Conservation (phyloP, 768 basidiomycete genomes). For the Neoboletus brunneissimus region DNA sequence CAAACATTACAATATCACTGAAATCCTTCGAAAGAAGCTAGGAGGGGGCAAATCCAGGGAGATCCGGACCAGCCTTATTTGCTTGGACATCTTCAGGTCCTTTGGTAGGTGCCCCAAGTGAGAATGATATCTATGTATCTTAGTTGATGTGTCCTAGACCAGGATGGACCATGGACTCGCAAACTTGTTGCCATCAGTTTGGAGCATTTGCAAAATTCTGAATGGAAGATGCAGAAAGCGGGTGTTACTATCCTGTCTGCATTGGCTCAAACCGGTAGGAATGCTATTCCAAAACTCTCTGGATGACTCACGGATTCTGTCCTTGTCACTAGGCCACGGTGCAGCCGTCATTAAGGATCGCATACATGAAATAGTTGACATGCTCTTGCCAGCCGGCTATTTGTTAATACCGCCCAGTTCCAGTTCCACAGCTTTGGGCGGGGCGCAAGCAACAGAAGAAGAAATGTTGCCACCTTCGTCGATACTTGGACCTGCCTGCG, state of each 20-base stretch:
- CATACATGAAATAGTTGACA: background rate
- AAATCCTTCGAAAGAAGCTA: background rate
- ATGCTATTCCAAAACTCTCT: background rate
- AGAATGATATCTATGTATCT: background rate
- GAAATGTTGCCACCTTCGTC: background rate
- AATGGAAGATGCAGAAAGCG: background rate
- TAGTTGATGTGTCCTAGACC: background rate
- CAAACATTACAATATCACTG: background rate
- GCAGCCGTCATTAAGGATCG: background rate
- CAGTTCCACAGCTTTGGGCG: too few species aligned
- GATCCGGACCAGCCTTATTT: background rate
- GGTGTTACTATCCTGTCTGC: background rate
- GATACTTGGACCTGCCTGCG: background rate
- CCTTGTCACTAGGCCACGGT: background rate
- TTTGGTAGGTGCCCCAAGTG: background rate
- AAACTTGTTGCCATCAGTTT: background rate
- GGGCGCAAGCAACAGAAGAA: too few species aligned
- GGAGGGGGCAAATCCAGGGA: background rate
- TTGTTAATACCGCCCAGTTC: too few species aligned
- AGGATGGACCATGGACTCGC: background rate
- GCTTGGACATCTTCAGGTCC: background rate
- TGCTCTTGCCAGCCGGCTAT: too few species aligned
- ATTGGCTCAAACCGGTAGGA: background rate
- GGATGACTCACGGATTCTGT: background rate
- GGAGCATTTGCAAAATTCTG: background rate